phyloP scores from a whole-genome alignment of 140 eudicot species.

The Senecio squalidus region DNA sequence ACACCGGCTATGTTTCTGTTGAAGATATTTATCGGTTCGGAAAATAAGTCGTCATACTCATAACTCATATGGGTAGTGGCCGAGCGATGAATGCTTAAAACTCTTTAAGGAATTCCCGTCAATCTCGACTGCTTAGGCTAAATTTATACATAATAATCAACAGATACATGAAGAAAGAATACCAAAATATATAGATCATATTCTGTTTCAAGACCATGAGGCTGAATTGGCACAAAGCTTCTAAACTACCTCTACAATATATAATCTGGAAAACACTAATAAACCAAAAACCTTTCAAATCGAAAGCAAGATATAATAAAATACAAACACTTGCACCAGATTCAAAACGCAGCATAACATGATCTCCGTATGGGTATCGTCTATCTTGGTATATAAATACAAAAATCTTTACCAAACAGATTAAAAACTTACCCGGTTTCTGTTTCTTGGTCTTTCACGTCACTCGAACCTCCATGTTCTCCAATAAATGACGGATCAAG shows the following conservation, averaged over 20 bases:
- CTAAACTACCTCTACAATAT: constrained; percentile 21
- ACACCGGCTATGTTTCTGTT: too few relatives aligned
- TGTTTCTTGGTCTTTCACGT: constrained; percentile 27
- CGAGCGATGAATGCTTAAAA: too few relatives aligned
- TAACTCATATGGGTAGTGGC: too few relatives aligned
- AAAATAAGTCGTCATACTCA: too few relatives aligned
- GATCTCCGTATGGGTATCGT: constrained; percentile 15
- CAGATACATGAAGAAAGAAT: not conserved
- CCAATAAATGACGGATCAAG: constrained; percentile 40
- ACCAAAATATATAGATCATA: not conserved
- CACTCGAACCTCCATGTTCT: constrained; percentile 32
- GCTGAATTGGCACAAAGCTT: constrained; percentile 15
- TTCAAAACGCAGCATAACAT: constrained; percentile 17
- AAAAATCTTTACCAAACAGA: constrained; percentile 20
- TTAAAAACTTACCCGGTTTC: constrained; percentile 20
- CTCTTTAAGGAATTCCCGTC: too few relatives aligned
- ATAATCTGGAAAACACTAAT: constrained; percentile 18
- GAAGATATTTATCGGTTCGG: too few relatives aligned
- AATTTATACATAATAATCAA: too few relatives aligned
- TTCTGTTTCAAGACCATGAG: constrained; percentile 1
- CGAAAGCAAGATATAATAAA: constrained; percentile 26
- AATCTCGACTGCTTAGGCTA: too few relatives aligned
- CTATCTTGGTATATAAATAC: constrained; percentile 13
- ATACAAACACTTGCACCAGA: constrained; percentile 26
- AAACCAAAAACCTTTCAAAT: constrained; percentile 18